Evolutionary conservation across 1,284 basidiomycete species (phyloP), one percentile per base, ranked within the genome.

Genomic region (Apiotrichum laibachii): DNA sequence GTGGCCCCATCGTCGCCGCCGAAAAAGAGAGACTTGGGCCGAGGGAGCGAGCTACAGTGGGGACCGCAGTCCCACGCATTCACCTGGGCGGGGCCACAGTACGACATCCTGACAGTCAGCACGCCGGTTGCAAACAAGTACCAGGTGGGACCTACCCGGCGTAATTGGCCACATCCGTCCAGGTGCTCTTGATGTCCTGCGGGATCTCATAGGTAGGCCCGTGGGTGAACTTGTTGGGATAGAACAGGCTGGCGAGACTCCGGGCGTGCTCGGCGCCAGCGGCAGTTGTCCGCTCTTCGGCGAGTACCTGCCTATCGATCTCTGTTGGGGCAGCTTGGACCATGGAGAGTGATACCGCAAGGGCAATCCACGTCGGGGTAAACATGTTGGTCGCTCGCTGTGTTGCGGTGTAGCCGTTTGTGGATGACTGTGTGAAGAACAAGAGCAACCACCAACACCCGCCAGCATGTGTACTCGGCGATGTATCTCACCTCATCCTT

Each of bases 1-100:
- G 39, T 59, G 5, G 31, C 47, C 22, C 39, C 22, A 15, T 54
- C 33, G 47, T 59, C 43, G 21, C 57, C 57, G 10, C 57, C 57
- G 3, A 18, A 19, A 12, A 26, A 15, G 8, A 59, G 13, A 21
- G 54, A 37, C 15, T n/a, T 44, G 18, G 40, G 22, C 13, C 16
- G 31, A 22, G 26, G 12, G 16, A 42, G 31, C 31, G 16, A 12
- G 15, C 9, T 13, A 37, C 56, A 57, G 39, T 39, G 34, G 5
- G 15, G 26, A 18, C 47, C 50, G 37, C 56, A 57, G 15, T n/a
- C 13, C 56, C 56, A 57, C 2, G 34, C 40, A 15, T n/a, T 21
- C 3, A 44, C 19, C 9, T 44, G 11, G 19, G 19, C n/a, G 9
- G 19, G 43, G 19, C 19, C 19, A 21, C 43, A 44, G 19, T 44